Conservation (phyloP, 331 rosid species). For the Cucumis variabilis region DNA sequence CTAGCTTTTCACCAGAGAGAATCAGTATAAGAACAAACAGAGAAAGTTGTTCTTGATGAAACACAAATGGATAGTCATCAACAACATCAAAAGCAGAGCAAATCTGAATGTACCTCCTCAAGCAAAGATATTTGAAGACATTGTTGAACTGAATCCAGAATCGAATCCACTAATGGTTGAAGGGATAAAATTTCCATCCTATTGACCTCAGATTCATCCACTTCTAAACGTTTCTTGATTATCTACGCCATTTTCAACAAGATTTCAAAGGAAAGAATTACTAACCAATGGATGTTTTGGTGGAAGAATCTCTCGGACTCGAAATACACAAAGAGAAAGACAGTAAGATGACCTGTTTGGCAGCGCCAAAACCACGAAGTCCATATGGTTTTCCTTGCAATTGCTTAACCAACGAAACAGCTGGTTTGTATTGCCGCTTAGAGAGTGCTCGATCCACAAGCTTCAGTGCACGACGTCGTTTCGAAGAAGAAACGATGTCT, state of each 20-base stretch:
- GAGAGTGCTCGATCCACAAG: slow-evolving; percentile 36
- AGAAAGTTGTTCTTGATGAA: not conserved
- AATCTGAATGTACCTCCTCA: slow-evolving; percentile 22
- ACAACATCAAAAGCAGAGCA: not conserved
- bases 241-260: slow-evolving; percentile 25
- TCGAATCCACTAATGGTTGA: slow-evolving; percentile 29
- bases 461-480: slow-evolving; percentile 29
- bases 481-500: slow-evolving; percentile 1
- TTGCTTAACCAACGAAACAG: slow-evolving; percentile 37
- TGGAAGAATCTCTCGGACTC: not conserved
- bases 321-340: not conserved
- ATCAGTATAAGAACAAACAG: not conserved
- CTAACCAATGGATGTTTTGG: not conserved
- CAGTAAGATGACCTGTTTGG: slow-evolving; percentile 34
- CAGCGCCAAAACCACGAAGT: slow-evolving; percentile 37
- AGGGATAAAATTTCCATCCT: not conserved
- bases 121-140: slow-evolving; percentile 28
- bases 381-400: slow-evolving; percentile 37
- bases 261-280: not conserved
- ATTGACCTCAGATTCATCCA: slow-evolving; percentile 28
- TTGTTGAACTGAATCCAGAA: slow-evolving; percentile 34
- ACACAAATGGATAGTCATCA: not conserved
- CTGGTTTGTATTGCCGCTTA: slow-evolving; percentile 33
- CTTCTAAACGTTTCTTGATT: not conserved
- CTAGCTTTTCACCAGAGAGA: slow-evolving; percentile 20